Base-by-base conservation (phyloP, 1,284 basidiomycete species). In the Apiotrichum gamsii region DNA sequence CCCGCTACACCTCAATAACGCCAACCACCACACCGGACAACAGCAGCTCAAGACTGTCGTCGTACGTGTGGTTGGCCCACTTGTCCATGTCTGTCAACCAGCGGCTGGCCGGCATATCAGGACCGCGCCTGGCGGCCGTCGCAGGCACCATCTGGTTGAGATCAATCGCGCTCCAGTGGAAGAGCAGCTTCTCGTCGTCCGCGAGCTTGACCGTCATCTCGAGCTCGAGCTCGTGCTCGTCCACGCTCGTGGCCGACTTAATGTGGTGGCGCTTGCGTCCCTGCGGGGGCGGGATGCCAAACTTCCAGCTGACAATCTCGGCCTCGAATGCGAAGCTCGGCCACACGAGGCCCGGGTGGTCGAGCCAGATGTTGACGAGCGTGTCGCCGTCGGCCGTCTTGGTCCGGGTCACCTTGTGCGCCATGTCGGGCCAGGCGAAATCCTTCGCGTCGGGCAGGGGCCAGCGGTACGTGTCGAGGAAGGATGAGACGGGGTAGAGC, bases 301-400 rank as follows among this genome's bases (percentile, higher is more conserved):
- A 76, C 25, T 79, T 84, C 94, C 94, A 97, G 45, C 80, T 74
- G 15, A 93, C 69, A 8, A 98, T 87, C 53, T 95, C 85, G 0
- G 90, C 93, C 45, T 93, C 85, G 61, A 98, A 97, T 0, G 90
- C 87, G 44, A 98, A 79, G 1, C 88, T 90, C 80, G 64, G 47
- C 53, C 45, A 65, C 11, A 68, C 64, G 11, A 70, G 47, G 10
- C 84, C 85, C 2, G 88, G 87, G 72, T 96, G 91, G 36, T 80
- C 74, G 36, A 96, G 78, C 36, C 78, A 73, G 25, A 97, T 65
- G 5, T 81, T 83, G 41, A 97, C 67, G 40, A 76, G 80, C 46
- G 90, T 77, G 3, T 79, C 77, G 6, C 82, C 60, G 34, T 59
- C 50, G 80, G 11, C 73, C 60, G 14, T 78, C 74, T 24, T 77